A percentile compares a stretch with the other conserved stretches of the same genome.
Evolutionary conservation across 2,329 filamentous ascomycete genomes (phyloP).

Genomic region (Fusarium sp.): DNA sequence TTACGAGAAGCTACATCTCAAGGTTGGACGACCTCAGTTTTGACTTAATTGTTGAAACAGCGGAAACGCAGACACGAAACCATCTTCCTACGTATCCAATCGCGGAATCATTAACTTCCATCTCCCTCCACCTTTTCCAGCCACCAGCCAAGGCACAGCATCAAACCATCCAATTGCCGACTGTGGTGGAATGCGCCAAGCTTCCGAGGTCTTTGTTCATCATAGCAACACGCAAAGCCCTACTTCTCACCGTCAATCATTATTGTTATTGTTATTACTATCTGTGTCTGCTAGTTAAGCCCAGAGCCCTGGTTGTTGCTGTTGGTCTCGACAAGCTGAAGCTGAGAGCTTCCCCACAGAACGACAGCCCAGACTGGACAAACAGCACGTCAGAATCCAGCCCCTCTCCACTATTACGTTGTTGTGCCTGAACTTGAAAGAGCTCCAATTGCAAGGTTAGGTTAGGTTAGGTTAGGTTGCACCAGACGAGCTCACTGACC

Average conservation of each 20-base stretch:
- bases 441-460: constrained; percentile 42
- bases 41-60: constrained; percentile 8
- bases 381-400: constrained; percentile 36
- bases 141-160: constrained; percentile 35
- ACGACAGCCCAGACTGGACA: constrained; percentile 30
- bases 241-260: constrained; percentile 21
- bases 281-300: not conserved
- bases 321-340: constrained; percentile 19
- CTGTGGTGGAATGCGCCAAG: constrained; percentile 45
- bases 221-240: constrained; percentile 23
- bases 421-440: constrained; percentile 39
- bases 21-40: constrained; percentile 2
- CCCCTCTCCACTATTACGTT: constrained; percentile 39
- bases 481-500: constrained; percentile 47
- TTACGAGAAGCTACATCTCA: not conserved
- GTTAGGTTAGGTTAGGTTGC: constrained; percentile 27
- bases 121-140: constrained; percentile 36
- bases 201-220: constrained; percentile 43
- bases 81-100: constrained; percentile 1
- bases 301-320: constrained; percentile 5
- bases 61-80: constrained; percentile 7
- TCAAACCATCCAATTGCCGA: constrained; percentile 42
- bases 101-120: constrained; percentile 3
- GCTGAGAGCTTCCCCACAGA: constrained; percentile 43
- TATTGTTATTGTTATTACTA: constrained; percentile 3